Evolutionary conservation across 225 moss, liverwort and hornwort genomes (phyloP).

Genomic region (Antitrichia curtipendula): DNA sequence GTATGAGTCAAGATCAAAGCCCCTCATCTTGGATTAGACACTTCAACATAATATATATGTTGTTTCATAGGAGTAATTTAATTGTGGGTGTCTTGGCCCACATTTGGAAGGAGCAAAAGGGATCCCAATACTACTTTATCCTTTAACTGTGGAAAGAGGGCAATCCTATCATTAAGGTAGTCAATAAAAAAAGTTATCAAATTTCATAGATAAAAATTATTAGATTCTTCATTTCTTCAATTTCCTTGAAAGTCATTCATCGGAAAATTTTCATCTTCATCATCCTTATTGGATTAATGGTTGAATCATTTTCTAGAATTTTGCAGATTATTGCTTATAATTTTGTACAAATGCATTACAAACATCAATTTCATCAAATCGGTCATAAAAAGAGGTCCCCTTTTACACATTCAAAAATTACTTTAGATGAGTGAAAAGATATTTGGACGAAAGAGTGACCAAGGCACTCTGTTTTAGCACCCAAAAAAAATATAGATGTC

Average conservation of each 20-base stretch:
- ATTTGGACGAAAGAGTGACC: accelerated
- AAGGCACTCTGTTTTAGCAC: no score
- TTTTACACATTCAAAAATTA: neutral
- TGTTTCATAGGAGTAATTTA: no score
- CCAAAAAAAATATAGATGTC: neutral
- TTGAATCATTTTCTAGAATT: neutral
- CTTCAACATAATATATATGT: no score
- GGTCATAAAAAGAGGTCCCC: neutral
- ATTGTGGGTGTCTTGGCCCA: no score
- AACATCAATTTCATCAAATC: neutral
- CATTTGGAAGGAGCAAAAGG: no score
- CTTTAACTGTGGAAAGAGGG: no score
- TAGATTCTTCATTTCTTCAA: accelerated
- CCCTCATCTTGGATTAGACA: no score
- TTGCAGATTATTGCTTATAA: neutral
- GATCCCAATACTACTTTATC: no score
- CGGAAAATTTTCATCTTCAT: no score
- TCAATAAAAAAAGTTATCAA: accelerated
- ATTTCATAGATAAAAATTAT: neutral
- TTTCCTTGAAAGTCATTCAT: neutral
- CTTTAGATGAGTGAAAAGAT: accelerated
- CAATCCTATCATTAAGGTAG: neutral
- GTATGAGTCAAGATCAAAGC: no score
- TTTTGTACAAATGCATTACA: neutral
- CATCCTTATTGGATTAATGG: no score